These are phyloP conservation scores for Pelargonium myrrhifolium DNA, from an alignment of 441 rosid genomes.

Conservation along the genomic window DNA sequence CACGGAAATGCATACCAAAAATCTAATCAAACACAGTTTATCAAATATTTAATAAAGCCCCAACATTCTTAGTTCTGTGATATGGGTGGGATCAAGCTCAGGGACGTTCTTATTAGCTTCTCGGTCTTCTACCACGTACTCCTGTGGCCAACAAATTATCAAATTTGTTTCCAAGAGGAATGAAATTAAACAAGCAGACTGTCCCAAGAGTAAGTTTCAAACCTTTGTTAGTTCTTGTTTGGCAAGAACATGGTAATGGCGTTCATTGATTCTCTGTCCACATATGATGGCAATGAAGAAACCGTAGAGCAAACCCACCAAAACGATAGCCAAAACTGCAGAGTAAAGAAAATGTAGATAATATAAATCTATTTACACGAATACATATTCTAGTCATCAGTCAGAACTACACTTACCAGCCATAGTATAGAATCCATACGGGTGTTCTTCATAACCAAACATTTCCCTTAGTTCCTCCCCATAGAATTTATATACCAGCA, in stretches of 20 bases:
- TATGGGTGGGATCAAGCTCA: conserved; percentile 4
- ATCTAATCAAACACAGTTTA: background rate
- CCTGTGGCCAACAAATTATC: conserved; percentile 32
- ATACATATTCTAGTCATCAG: background rate
- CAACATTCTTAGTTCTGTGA: conserved; percentile 4
- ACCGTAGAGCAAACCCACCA: conserved; percentile 97
- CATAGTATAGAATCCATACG: conserved; percentile 93
- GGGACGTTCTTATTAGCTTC: conserved; percentile 6
- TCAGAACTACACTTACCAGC: conserved; percentile 49
- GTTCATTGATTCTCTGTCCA: conserved; percentile 94
- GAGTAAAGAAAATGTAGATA: conserved; percentile 8
- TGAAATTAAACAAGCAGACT: background rate
- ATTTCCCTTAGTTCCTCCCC: conserved; percentile 95
- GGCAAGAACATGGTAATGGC: conserved; percentile 96
- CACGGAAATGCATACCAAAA: background rate
- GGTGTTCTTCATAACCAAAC: conserved; percentile 99
- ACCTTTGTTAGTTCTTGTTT: conserved; percentile 99
- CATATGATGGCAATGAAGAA: conserved; percentile 98
- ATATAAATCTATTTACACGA: background rate
- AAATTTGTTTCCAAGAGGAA: background rate
- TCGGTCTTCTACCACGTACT: conserved; percentile 8
- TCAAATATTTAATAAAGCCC: background rate
- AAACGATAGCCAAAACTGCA: conserved; percentile 85
- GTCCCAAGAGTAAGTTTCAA: conserved; percentile 12
- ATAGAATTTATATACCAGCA: conserved; percentile 88